Base-by-base conservation (phyloP, 108 stramenopile genomes). In the Skeletonema grethae region DNA sequence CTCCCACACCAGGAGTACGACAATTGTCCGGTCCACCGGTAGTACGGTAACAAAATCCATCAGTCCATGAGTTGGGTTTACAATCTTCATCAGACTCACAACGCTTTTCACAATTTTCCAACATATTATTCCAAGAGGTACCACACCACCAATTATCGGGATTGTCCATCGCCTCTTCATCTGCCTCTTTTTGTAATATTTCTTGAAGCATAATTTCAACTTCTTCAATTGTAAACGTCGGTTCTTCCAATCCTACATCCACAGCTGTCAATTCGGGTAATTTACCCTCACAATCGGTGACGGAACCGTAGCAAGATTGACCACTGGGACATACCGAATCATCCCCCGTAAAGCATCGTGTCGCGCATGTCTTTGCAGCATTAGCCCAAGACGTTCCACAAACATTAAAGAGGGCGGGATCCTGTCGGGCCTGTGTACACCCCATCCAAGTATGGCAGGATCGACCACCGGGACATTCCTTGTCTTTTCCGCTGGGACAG, bases 141-240 rank as follows among this genome's bases (percentile, higher is more conserved):
- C 79, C 79, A 30, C 79, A 79, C 79, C 79, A 79, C 79, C 79
- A 79, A 48, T 79, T 79, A 11, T 57, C 20, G 9, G 71, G 67
- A 46, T 79, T 61, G 34, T 31, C n/a, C 79, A 79, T 79, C 13
- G 72, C 72, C 61, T 31, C 39, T 32, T 72, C 79, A 18, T 67
- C 79, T 2, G 61, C 38, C 53, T 72, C 41, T 45, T 73, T 57
- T 20, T 22, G 53, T 22, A 59, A 28, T 28, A 63, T 67, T 57
- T 73, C 71, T 16, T 41, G 61, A 18, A 79, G 32, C 67, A 73
- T 11, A 1, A 11, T 16, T 31, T 67, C 63, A 32, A 79, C 73
- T 55, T 79, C 79, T 56, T 80, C 79, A 29, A 69, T 41, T 12
- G 79, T 80, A 43, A 60, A 80, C 0, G 30, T 48, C 24, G 56